Evolutionary conservation across 768 basidiomycete genomes (phyloP).

Genomic region (Tricholoma flavovirens): DNA sequence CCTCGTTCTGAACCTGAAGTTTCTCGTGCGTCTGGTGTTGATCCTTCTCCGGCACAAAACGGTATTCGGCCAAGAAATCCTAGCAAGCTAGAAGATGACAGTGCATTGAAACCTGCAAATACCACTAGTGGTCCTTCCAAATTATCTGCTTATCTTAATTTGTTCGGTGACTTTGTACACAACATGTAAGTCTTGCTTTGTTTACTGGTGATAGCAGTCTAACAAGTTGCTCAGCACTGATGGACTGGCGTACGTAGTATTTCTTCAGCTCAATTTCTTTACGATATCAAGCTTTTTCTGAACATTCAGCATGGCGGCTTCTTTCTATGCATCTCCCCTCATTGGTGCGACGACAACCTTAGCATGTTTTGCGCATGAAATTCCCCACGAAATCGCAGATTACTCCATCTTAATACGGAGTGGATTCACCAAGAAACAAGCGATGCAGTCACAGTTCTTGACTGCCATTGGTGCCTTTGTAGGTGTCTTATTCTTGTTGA

Average conservation of each 20-base stretch:
- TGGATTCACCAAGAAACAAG: slow-evolving; percentile 86
- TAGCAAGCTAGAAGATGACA: slow-evolving; percentile 21
- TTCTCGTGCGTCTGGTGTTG: slow-evolving; percentile 43
- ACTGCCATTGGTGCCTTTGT: slow-evolving; percentile 93
- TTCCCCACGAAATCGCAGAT: slow-evolving; percentile 96
- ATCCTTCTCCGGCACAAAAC: slow-evolving; percentile 32
- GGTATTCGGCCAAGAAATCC: slow-evolving; percentile 46
- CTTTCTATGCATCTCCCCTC: slow-evolving; percentile 93
- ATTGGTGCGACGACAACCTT: slow-evolving; percentile 94
- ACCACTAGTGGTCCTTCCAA: slow-evolving; percentile 58
- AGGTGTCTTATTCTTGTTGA: slow-evolving; percentile 31
- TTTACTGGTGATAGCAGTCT: slow-evolving; percentile 10
- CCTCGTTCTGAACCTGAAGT: slow-evolving; percentile 31
- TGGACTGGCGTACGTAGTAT: slow-evolving; percentile 62
- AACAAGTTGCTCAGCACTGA: slow-evolving; percentile 58
- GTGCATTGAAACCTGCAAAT: slow-evolving; percentile 18
- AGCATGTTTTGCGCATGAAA: slow-evolving; percentile 92
- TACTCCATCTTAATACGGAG: slow-evolving; percentile 90
- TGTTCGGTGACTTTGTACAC: slow-evolving; percentile 91
- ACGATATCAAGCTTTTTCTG: neutral
- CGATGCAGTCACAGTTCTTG: slow-evolving; percentile 90
- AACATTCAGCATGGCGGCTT: slow-evolving; percentile 75
- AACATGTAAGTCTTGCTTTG: slow-evolving; percentile 61
- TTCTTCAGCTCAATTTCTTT: neutral
- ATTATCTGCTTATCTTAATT: slow-evolving; percentile 86